Base-by-base conservation (phyloP, 2,329 filamentous ascomycete genomes). In the Fusarium paranaense region DNA sequence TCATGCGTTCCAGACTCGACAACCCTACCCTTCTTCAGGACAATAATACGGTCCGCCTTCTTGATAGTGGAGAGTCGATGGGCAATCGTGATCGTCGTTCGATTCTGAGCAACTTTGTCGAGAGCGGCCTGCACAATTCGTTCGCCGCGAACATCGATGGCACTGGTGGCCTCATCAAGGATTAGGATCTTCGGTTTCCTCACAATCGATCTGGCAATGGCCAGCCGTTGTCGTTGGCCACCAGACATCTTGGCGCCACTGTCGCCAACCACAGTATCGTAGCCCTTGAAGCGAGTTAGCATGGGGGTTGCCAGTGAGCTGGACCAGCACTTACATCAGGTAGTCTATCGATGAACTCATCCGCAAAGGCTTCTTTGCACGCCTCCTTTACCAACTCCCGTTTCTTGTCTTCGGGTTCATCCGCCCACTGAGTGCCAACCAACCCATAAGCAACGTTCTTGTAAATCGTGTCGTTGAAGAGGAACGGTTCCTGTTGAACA, bases 161-260 rank as follows among this genome's bases (percentile, higher is more conserved):
- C 91, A 66, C 90, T 93, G 0, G 93, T 95, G 1, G 94, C 93
- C 81, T 96, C 93, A 77, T 97, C 93, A 9, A 97, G 85, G 38
- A 95, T 91, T 4, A 95, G 85, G 45, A 94, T 93, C 16, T 87
- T 87, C 0, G 94, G 93, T 69, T 92, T 87, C 67, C 92, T 90
- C 56, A 95, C 87, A 69, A 96, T 94, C 42, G 91, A 92, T 33
- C 94, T 87, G 1, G 93, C 93, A 70, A 95, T 95, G 3, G 93
- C 93, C 27, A 97, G 88, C 6, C 95, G 90, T 80, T 97, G 94
- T n/a, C 94, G 90, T 80, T 97, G 94, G 1, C 95, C 95, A n/a
- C 94, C 93, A 13, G 92, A 95, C 1, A 97, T 85, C 79, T 94
- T 94, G 57, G 93, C 92, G 6, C 94, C 94, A 32, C 89, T 89